A percentile compares a stretch with the other conserved stretches of the same genome.
phyloP scores from a whole-genome alignment of 2,329 filamentous ascomycete genomes.

The Torrubiellomyces zombiae region DNA sequence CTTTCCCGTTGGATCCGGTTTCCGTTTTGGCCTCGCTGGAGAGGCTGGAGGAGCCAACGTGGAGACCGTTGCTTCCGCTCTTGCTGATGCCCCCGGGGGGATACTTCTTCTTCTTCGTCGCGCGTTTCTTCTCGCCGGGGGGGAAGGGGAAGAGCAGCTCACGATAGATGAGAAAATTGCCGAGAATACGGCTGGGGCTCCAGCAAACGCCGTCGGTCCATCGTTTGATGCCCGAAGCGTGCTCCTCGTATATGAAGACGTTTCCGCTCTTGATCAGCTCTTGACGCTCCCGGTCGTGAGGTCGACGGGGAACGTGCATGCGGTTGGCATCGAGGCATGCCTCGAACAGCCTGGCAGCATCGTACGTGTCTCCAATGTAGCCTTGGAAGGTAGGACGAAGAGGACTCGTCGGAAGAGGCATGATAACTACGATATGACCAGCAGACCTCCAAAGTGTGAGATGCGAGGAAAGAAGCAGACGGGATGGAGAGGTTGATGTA shows the following conservation, averaged over 20 bases:
- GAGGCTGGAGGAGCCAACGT: too few species aligned
- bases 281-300: constrained; percentile 68
- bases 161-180: constrained; percentile 74
- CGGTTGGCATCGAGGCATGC: constrained; percentile 55
- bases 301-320: constrained; percentile 63
- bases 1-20: constrained; percentile 9
- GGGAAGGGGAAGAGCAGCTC: constrained; percentile 65
- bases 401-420: constrained; percentile 13
- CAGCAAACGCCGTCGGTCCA: constrained; percentile 89
- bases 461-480: too few species aligned
- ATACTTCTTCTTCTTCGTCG: constrained; percentile 50
- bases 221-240: constrained; percentile 77
- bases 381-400: constrained; percentile 51
- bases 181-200: constrained; percentile 75
- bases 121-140: constrained; percentile 71
- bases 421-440: too few species aligned
- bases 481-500: constrained; percentile 1
- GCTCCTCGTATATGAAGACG: constrained; percentile 85
- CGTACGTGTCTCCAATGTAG: constrained; percentile 50
- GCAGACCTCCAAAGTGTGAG: too few species aligned
- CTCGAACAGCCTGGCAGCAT: constrained; percentile 69
- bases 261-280: constrained; percentile 69
- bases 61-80: too few species aligned
- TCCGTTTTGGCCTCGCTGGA: too few species aligned
- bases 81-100: constrained; percentile 19